phyloP scores from a whole-genome alignment of 1,284 basidiomycete genomes.

The Exsudoporus floridanus region DNA sequence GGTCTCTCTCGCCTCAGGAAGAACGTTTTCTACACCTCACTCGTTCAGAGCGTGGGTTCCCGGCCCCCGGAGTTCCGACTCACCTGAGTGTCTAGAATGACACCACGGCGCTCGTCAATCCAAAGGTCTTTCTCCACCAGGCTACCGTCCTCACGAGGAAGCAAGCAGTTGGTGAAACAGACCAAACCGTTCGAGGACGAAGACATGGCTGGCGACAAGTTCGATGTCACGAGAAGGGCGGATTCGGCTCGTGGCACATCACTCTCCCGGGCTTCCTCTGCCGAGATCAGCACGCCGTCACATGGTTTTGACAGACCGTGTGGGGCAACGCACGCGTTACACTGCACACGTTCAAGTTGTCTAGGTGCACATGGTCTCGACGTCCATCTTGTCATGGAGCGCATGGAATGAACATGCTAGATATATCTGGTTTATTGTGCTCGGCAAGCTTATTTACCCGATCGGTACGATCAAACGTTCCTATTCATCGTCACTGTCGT shows the following conservation, averaged over 20 bases:
- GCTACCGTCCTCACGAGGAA: constrained; percentile 74
- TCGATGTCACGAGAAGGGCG: constrained; percentile 10
- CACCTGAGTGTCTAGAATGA: constrained; percentile 74
- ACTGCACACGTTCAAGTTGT: neutral
- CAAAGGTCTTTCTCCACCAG: constrained; percentile 70
- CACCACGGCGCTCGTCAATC: constrained; percentile 69
- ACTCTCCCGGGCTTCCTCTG: neutral
- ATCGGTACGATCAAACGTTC: neutral
- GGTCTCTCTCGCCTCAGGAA: constrained; percentile 63
- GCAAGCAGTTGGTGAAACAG: constrained; percentile 82
- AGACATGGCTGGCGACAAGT: constrained; percentile 19
- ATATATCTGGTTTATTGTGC: too few species aligned
- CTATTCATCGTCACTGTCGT: neutral
- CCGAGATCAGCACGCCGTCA: constrained; percentile 11
- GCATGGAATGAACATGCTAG: neutral
- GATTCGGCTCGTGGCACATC: neutral
- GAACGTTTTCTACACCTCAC: constrained; percentile 48
- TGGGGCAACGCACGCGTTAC: neutral
- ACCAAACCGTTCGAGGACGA: constrained; percentile 59
- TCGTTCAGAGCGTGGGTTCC: constrained; percentile 5
- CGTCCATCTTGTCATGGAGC: neutral
- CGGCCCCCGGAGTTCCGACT: neutral
- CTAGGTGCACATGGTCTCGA: constrained; percentile 11
- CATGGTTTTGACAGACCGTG: constrained; percentile 11
- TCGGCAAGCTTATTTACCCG: neutral